phyloP scores from a whole-genome alignment of 371 early-diverging fungal genomes.

The Mortierella sp. region DNA sequence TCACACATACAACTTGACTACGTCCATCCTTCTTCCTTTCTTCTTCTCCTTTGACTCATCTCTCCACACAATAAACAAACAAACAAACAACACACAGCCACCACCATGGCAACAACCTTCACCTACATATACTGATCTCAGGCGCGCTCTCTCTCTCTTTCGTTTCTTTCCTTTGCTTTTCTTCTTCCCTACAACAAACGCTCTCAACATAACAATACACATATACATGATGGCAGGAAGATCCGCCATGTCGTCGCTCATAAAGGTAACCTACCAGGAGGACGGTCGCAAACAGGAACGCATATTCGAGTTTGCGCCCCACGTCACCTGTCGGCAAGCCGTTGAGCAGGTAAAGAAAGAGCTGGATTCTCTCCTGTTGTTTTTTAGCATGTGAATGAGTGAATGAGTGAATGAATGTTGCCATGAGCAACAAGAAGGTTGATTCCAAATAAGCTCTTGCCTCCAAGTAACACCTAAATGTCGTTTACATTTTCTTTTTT shows the following conservation, averaged over 20 bases:
- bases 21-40: neutral
- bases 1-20: neutral
- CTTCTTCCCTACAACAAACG: neutral
- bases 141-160: neutral
- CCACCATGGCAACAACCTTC: no score
- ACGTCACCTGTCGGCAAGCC: slow-evolving; percentile 34
- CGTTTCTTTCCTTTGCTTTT: neutral
- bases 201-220: neutral
- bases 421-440: neutral
- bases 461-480: neutral
- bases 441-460: neutral
- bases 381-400: neutral
- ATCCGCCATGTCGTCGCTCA: slow-evolving; percentile 27
- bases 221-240: slow-evolving; percentile 5
- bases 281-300: slow-evolving; percentile 46
- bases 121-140: no score
- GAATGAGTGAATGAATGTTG: neutral
- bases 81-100: no score
- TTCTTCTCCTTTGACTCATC: no score
- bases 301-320: slow-evolving; percentile 34
- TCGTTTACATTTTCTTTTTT: neutral
- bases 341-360: slow-evolving; percentile 43
- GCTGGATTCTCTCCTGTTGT: neutral
- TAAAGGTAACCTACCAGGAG: slow-evolving; percentile 36
- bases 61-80: no score